Evolutionary conservation across 202 grass and related monocot species (phyloP), one percentile per base, ranked within the genome.

Genomic region (Cymbopogon flexuosus): DNA sequence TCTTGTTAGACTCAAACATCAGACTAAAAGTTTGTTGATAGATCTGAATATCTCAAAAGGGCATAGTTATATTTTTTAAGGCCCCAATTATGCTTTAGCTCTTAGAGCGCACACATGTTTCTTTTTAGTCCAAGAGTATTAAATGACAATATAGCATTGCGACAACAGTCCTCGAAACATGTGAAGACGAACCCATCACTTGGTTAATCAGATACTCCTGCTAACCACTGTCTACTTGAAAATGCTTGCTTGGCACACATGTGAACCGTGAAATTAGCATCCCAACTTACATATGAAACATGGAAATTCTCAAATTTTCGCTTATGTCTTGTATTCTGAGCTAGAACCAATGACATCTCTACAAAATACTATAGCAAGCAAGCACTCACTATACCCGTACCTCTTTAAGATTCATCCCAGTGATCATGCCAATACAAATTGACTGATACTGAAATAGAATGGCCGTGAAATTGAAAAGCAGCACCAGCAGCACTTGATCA

Each of bases 401-500:
- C 94, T 97, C 70, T 21, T 86, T 84, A 43, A 97, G 89, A 80
- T 90, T 94, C 80, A 90, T 97, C 64, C 84, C 87, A 11, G 91
- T 94, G 75, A 88, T 83, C 80, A 86, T 89, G 18, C 87, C 80
- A 9, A 92, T 83, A 76, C 86, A 92, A 35, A 61, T 76, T 29
- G 78, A 89, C 30, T 84, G 75, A 22, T 97, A 97, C 83, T 97
- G 94, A 47, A 68, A 97, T 4, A 97, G 70, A 80, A 94, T 83
- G 40, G 94, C 86, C 2, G 78, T 47, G 71, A 92, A 91, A 59
- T 94, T 97, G 87, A 97, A 97, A 54, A 97, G 87, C 5, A 97
- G 67, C 46, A 92, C 80, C 27, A 90, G 39, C 12, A 97, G 74
- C 51, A 97, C 81, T 62, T 90, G 85, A 78, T 97, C 94, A 2